A percentile compares a stretch with the other conserved stretches of the same genome.
Evolutionary conservation across 2,329 filamentous ascomycete genomes (phyloP).

Genomic region (Corynespora cassiicola): DNA sequence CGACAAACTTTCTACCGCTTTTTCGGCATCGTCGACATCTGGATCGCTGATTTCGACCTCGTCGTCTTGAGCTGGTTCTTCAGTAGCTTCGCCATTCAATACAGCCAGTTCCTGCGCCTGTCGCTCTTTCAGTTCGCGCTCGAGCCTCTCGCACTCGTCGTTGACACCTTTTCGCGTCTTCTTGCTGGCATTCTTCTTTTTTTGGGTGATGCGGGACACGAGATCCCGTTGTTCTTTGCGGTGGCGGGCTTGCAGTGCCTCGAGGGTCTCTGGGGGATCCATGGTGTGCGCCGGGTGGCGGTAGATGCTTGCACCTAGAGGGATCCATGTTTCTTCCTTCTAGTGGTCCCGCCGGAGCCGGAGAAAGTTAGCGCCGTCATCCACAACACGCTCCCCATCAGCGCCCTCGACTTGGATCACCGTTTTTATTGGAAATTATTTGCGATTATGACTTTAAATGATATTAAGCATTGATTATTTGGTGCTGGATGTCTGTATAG

Average conservation of each 20-base stretch:
- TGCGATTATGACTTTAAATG: too few relatives aligned
- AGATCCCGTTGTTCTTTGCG: constrained; percentile 89
- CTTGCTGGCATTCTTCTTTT: constrained; percentile 97
- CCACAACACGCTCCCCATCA: too few relatives aligned
- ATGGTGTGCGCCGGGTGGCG: background rate
- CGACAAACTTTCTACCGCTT: constrained; percentile 19
- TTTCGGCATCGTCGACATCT: constrained; percentile 17
- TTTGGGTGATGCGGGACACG: constrained; percentile 83
- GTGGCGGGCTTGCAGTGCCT: constrained; percentile 80
- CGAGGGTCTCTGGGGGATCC: constrained; percentile 57
- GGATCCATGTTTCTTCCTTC: too few relatives aligned
- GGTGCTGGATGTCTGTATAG: too few relatives aligned
- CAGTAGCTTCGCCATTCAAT: constrained; percentile 47
- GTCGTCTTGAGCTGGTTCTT: constrained; percentile 5
- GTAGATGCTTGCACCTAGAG: background rate
- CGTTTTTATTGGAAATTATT: too few relatives aligned
- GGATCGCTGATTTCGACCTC: constrained; percentile 9
- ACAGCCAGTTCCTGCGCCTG: constrained; percentile 60
- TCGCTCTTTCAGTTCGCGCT: constrained; percentile 61
- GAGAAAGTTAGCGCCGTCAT: too few relatives aligned
- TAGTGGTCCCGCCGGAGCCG: too few relatives aligned
- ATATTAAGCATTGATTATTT: too few relatives aligned
- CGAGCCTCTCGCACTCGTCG: constrained; percentile 67
- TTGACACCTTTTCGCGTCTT: constrained; percentile 68
- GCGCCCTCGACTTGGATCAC: too few relatives aligned